Evolutionary conservation across 345 rosid genomes (phyloP).

Genomic region (Mallotus nudiflorus): DNA sequence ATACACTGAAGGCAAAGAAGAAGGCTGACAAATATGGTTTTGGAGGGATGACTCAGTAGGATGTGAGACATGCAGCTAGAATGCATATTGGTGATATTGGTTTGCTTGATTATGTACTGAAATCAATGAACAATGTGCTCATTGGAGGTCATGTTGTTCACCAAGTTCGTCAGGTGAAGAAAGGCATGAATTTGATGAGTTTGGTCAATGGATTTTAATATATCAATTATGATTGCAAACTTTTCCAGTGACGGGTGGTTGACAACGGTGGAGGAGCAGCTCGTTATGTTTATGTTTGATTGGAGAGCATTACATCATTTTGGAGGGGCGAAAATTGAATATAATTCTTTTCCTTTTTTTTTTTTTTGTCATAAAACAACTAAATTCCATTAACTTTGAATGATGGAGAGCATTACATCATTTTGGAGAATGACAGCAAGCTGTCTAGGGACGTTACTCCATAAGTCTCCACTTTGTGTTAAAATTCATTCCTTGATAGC

Average conservation of each 20-base stretch:
- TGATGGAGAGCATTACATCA: too few species aligned
- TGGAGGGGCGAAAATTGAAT: too few species aligned
- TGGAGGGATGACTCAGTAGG: conserved; percentile 80
- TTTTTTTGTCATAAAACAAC: too few species aligned
- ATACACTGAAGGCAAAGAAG: conserved; percentile 49
- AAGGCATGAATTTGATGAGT: conserved; percentile 69
- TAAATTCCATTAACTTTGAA: too few species aligned
- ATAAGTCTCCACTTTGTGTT: too few species aligned
- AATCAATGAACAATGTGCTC: conserved; percentile 75
- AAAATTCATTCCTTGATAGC: too few species aligned
- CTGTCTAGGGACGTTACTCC: too few species aligned
- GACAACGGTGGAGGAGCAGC: conserved; percentile 17
- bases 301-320: conserved; percentile 5
- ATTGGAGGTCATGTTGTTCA: conserved; percentile 55
- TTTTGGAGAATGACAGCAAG: too few species aligned
- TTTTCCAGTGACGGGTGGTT: conserved; percentile 37
- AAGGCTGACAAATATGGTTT: conserved; percentile 35
- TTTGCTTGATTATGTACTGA: conserved; percentile 76
- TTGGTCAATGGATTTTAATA: conserved; percentile 39
- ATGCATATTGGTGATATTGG: conserved; percentile 91
- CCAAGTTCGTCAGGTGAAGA: too few species aligned
- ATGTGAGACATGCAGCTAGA: conserved; percentile 87
- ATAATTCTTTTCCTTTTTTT: too few species aligned
- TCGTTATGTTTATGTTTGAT: neutral
- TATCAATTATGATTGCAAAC: conserved; percentile 50